Percentiles rank a stretch among this genome's conserved stretches.
Conservation (phyloP, 768 basidiomycete species). For the Fomitopsis serialis region DNA sequence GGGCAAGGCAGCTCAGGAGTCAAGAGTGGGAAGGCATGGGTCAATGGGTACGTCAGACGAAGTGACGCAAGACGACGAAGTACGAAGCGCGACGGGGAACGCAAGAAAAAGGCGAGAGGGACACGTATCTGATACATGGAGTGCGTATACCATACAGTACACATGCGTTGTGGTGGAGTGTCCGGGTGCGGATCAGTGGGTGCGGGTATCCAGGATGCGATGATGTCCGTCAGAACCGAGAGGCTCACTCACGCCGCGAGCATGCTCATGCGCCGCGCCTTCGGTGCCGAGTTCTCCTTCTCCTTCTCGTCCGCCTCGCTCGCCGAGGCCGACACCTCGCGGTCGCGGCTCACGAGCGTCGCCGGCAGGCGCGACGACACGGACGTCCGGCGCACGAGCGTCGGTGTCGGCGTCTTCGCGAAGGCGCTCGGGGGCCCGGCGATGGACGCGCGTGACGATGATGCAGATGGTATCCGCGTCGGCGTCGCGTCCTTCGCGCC, state of each 20-base stretch:
- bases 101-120: no score
- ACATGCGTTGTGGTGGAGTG: background rate
- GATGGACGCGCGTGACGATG: slow-evolving; percentile 4
- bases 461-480: slow-evolving; percentile 16
- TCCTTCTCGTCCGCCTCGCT: slow-evolving; percentile 57
- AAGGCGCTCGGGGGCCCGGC: slow-evolving; percentile 13
- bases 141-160: background rate
- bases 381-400: slow-evolving; percentile 13
- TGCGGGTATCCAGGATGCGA: background rate
- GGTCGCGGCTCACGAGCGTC: slow-evolving; percentile 24
- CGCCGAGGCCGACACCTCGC: slow-evolving; percentile 24
- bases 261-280: slow-evolving; percentile 19
- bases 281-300: slow-evolving; percentile 38
- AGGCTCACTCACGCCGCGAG: slow-evolving; percentile 14
- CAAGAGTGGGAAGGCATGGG: background rate
- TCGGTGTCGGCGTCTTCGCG: slow-evolving; percentile 8
- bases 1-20: background rate
- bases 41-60: background rate
- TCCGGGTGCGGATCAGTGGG: background rate
- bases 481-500: slow-evolving; percentile 10
- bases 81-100: background rate
- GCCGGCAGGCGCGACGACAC: slow-evolving; percentile 26
- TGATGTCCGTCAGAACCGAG: no score
- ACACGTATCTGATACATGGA: no score
- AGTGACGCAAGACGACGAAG: background rate